Evolutionary conservation across 108 stramenopile genomes (phyloP), one percentile per base, ranked within the genome.

Genomic region (Skeletonema menzelii): DNA sequence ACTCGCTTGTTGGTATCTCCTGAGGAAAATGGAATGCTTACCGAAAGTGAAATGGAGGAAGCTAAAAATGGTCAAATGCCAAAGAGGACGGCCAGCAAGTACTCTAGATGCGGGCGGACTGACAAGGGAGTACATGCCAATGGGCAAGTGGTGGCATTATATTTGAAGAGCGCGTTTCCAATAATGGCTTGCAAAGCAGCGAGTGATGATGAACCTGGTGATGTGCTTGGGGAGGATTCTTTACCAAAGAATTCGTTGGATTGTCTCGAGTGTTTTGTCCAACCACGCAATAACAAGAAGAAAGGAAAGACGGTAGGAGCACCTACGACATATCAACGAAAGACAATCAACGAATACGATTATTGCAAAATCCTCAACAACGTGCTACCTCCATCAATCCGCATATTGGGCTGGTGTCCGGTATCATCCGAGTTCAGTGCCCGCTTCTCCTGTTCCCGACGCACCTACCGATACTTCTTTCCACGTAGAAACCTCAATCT

Each of bases 401-500:
- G 97, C 8, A 84, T 96, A 19, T 61, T 97, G 34, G 97, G 95
- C 12, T 99, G 99, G 99, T 88, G 87, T 15, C 92, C 93, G 22
- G 96, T 97, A 4, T 88, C 96, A 7, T 65, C 82, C 20, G 95
- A 93, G 6, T 98, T 99, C 72, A 93, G 91, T 56, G 96, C 98
- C 38, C 91, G 99, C 12, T 99, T 98, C 77, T 95, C 95, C 19
- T 85, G 86, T 35, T 77, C 53, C 14, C 42, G 84, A 15, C 88
- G 99, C 5, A 91, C 88, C 19, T 99, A 99, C 82, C 90, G 97
- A 46, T 98, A 99, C 77, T 97, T 96, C 67, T 97, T 98, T 79
- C 56, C 86, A 4, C 69, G 77, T 14, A 59, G 85, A 8, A 69
- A 86, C 53, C 62, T 97, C 65, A 84, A 98, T 85, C 55, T 97